These are phyloP conservation scores for Zhuliangozyma parablackwelliae DNA, from an alignment of 1,139 yeast genomes.

Conservation along the genomic window DNA sequence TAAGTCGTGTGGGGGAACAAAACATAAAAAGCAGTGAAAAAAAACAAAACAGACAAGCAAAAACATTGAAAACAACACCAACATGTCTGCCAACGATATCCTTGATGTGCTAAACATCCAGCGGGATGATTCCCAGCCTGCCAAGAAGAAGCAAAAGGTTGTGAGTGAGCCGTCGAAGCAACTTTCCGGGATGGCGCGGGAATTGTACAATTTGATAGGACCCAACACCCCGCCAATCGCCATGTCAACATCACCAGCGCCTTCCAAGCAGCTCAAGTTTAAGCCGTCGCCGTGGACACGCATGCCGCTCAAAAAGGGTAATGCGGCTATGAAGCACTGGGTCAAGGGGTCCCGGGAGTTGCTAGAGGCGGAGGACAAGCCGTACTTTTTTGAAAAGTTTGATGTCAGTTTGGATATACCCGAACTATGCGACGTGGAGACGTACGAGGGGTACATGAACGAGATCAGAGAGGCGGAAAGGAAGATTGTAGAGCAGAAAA, in stretches of 20 bases:
- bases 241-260: too few species aligned
- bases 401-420: slow-evolving; percentile 72
- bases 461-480: slow-evolving; percentile 33
- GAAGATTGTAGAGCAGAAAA: slow-evolving; percentile 13
- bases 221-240: slow-evolving; percentile 84
- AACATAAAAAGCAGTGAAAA: neutral
- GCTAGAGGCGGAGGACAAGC: slow-evolving; percentile 41
- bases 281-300: slow-evolving; percentile 83
- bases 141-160: slow-evolving; percentile 36
- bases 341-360: slow-evolving; percentile 67
- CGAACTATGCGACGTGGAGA: slow-evolving; percentile 56
- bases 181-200: slow-evolving; percentile 80
- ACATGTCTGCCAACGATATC: slow-evolving; percentile 58
- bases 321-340: slow-evolving; percentile 74
- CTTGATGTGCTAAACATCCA: slow-evolving; percentile 73
- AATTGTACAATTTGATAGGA: slow-evolving; percentile 80
- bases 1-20: neutral
- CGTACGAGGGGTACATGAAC: slow-evolving; percentile 50
- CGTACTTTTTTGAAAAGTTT: slow-evolving; percentile 73
- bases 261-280: slow-evolving; percentile 50
- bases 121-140: slow-evolving; percentile 31
- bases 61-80: neutral
- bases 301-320: slow-evolving; percentile 49
- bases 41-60: neutral
- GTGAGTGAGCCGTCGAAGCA: slow-evolving; percentile 31